phyloP scores from a whole-genome alignment of 768 basidiomycete genomes.

The Trametes cubensis region DNA sequence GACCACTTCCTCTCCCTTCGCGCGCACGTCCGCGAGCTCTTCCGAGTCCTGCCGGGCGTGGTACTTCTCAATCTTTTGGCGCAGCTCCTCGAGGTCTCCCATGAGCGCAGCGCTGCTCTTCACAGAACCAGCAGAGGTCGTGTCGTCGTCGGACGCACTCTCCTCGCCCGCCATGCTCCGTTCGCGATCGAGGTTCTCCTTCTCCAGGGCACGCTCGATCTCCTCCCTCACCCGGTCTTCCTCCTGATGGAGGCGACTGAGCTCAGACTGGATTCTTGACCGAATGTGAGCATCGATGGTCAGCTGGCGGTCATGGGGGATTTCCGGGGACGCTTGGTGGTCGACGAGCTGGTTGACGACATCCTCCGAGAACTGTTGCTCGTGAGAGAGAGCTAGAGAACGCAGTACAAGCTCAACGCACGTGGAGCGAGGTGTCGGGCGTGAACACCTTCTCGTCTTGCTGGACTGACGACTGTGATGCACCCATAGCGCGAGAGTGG shows the following conservation, averaged over 20 bases:
- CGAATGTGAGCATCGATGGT: slow-evolving; percentile 75
- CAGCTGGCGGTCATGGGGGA: slow-evolving; percentile 69
- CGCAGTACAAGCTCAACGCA: slow-evolving; percentile 19
- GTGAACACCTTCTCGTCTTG: slow-evolving; percentile 56
- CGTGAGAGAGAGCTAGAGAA: slow-evolving; percentile 5
- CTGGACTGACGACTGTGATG: slow-evolving; percentile 63
- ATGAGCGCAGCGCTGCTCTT: slow-evolving; percentile 64
- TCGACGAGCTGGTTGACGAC: slow-evolving; percentile 81
- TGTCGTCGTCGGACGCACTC: slow-evolving; percentile 35
- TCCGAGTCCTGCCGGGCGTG: slow-evolving; percentile 56
- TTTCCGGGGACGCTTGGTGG: slow-evolving; percentile 57
- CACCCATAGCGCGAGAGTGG: slow-evolving; percentile 53
- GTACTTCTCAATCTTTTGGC: slow-evolving; percentile 71
- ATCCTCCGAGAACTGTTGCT: slow-evolving; percentile 73
- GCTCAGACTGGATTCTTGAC: slow-evolving; percentile 68
- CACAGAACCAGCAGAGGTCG: slow-evolving; percentile 42
- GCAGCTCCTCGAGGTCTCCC: slow-evolving; percentile 77
- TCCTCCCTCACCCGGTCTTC: slow-evolving; percentile 70
- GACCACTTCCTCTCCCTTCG: slow-evolving; percentile 59
- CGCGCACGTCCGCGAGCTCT: slow-evolving; percentile 59
- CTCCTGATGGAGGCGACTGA: slow-evolving; percentile 64
- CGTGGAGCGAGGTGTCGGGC: slow-evolving; percentile 45
- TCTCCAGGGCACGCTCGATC: slow-evolving; percentile 80
- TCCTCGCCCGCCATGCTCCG: slow-evolving; percentile 49
- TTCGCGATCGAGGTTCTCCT: slow-evolving; percentile 86